Conservation (phyloP, 768 basidiomycete species). For the Suillus subaureus region DNA sequence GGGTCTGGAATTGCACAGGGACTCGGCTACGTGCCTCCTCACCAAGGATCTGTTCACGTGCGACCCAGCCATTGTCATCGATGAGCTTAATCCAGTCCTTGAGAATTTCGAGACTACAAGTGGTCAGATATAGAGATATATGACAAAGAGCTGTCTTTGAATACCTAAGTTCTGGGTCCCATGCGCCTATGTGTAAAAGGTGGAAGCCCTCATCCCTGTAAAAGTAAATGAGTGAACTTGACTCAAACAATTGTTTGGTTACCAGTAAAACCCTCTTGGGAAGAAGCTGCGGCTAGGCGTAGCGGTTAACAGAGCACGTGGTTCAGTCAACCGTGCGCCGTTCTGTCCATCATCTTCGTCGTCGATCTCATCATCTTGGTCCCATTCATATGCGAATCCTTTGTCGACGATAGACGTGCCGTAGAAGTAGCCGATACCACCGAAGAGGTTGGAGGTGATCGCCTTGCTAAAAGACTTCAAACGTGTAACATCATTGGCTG, state of each 20-base stretch:
- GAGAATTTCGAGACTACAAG: constrained; percentile 78
- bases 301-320: constrained; percentile 79
- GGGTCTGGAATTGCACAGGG: constrained; percentile 86
- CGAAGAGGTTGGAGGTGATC: constrained; percentile 88
- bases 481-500: constrained; percentile 45
- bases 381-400: constrained; percentile 89
- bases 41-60: constrained; percentile 93
- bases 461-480: constrained; percentile 80
- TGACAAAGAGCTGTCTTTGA: too few species aligned
- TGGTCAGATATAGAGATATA: neutral
- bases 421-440: constrained; percentile 95
- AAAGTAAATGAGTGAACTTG: constrained; percentile 7
- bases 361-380: constrained; percentile 60
- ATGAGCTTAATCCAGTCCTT: constrained; percentile 89
- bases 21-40: constrained; percentile 97
- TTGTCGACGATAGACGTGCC: constrained; percentile 86
- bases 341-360: constrained; percentile 42
- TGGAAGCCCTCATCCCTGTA: constrained; percentile 97
- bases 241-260: constrained; percentile 14
- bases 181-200: constrained; percentile 85
- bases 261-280: constrained; percentile 98
- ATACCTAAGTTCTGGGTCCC: constrained; percentile 88
- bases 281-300: constrained; percentile 98
- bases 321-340: constrained; percentile 72
- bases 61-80: constrained; percentile 96